Base-by-base conservation (phyloP, 805 yeast species). In the Myxozyma geophila region DNA sequence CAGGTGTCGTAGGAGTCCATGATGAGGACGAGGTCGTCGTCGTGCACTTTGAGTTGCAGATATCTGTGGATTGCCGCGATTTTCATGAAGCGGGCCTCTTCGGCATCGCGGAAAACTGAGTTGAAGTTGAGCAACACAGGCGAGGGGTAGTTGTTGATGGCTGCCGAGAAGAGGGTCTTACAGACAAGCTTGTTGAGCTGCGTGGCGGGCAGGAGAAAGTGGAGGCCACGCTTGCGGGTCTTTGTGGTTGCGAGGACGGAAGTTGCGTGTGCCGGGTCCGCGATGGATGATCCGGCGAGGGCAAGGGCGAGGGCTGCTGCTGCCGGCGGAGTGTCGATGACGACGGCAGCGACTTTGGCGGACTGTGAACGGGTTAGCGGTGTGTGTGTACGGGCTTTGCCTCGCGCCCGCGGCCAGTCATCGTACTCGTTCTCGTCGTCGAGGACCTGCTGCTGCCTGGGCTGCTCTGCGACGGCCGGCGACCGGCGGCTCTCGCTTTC, bases 1-100 rank as follows among this genome's bases (percentile, higher is more conserved):
- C 69, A 66, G 33, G 68, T 64, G 55, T 66, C 69, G 63, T 64
- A 65, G 10, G 66, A 52, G 61, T 66, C 69, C 60, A 60, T 58
- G 52, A 66, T 57, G 41, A 66, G 52, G n/a, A 66, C 69, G 37
- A 66, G 62, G 37, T 66, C 69, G 41, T 63, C 67, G 49, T 66
- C 69, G 47, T 51, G 59, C 33, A 58, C 67, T 9, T 58, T 49
- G 35, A 61, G 58, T 46, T 64, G 53, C 17, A 66, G 61, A 48
- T 66, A 66, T 21, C 57, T 46, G 53, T 66, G 63, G 41, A 65
- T 64, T 15, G 68, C 69, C 15, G 69, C 67, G 43, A 66, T 65
- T 48, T 66, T 66, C 69, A 64, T 64, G 50, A 64, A 60, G 9
- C 69, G 69, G 10, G 69, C 69, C 51, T 64, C 68, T 15, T 54